phyloP scores from a whole-genome alignment of 176 grass and related monocot species.

The Eragrostis curvula region DNA sequence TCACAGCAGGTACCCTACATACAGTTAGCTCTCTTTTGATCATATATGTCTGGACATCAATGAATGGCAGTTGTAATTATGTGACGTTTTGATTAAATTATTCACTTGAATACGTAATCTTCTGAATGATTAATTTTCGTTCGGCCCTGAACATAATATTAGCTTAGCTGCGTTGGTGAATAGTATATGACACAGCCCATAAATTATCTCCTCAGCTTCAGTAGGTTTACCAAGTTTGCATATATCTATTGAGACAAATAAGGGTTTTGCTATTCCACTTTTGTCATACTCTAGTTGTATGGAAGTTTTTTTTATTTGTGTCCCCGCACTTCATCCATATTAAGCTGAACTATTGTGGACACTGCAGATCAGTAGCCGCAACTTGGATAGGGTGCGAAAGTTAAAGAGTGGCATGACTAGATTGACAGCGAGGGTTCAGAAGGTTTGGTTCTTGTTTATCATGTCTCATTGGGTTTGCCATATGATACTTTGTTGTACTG shows the following conservation, averaged over 20 bases:
- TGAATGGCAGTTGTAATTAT: not conserved
- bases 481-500: not conserved
- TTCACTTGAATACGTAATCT: constrained; percentile 5
- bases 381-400: constrained; percentile 98
- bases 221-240: constrained; percentile 6
- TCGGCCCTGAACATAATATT: constrained; percentile 11
- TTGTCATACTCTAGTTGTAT: constrained; percentile 24
- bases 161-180: constrained; percentile 16
- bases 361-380: constrained; percentile 94
- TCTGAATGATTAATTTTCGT: constrained; percentile 22
- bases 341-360: constrained; percentile 22
- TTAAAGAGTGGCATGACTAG: constrained; percentile 98
- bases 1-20: not conserved
- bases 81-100: not conserved
- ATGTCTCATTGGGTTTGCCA: constrained; percentile 28
- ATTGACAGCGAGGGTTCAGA: constrained; percentile 95
- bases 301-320: constrained; percentile 8
- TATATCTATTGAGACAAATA: constrained; percentile 1
- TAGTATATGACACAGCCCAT: not conserved
- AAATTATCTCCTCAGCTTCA: constrained; percentile 1
- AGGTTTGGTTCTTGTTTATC: constrained; percentile 55
- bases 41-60: constrained; percentile 8
- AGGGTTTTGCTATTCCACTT: not conserved
- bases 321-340: constrained; percentile 12
- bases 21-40: not conserved